Base-by-base conservation (phyloP, 129 eudicot species). In the Scalesia atractyloides region DNA sequence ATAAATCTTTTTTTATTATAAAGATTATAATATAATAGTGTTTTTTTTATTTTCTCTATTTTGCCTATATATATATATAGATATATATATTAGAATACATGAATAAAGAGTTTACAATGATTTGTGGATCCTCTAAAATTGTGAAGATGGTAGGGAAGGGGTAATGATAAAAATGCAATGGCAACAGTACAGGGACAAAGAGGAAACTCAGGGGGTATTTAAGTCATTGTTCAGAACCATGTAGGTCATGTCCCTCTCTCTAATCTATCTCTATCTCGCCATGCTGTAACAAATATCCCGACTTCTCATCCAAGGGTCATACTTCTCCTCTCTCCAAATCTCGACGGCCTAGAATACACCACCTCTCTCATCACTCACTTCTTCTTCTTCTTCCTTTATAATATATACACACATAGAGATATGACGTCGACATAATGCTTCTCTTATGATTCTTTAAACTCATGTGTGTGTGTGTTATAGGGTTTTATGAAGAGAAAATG, bases 171-270 rank as follows among this genome's bases (percentile, higher is more conserved):
- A 78, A 78, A 78, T 70, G 43, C 18, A 71, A 36, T 8, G 19
- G 2, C 62, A 78, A 43, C 73, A 71, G 82, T 70, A 77, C 82
- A 78, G 77, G 73, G 82, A 78, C 82, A 78, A 78, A 78, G 82
- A 78, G 82, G 82, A 78, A 78, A 78, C 82, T 78, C 82, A 78
- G 82, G 82, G 81, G 77, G 77, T 77, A 78, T 78, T 78, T 78
- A 78, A 78, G 73, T 70, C 72, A 64, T 71, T 30, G 73, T 51
- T 78, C 82, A 78, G 82, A 70, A 64, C 64, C 77, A 70, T 64
- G 24, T 26, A 78, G 63, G 82, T 78, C 82, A 70, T 78, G 82
- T 78, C 82, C 48, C 82, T 71, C 82, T 78, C 82, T 78, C 81
- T 43, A 24, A 11, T 3, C 30, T 53, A 53, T 72, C 67, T 24